phyloP scores from a whole-genome alignment of 768 basidiomycete genomes.

The Boletus pseudo-olivaceus region DNA sequence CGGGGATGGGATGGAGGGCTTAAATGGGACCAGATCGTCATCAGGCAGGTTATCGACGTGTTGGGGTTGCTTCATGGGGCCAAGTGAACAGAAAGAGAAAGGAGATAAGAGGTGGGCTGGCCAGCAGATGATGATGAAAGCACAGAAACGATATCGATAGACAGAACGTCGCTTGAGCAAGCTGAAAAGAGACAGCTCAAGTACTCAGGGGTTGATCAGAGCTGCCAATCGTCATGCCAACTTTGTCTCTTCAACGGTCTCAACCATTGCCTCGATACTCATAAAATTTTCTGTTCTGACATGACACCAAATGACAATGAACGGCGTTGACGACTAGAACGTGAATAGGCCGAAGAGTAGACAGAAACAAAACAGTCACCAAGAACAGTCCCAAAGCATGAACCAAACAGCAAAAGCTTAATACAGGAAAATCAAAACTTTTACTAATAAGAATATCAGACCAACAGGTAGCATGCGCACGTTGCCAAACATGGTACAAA shows the following conservation, averaged over 20 bases:
- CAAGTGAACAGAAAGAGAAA: conserved; percentile 20
- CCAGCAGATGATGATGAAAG: not conserved
- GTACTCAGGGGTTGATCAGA: conserved; percentile 18
- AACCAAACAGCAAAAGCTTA: conserved; percentile 11
- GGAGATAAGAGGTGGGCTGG: conserved; percentile 11
- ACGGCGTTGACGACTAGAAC: conserved; percentile 7
- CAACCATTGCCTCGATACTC: not conserved
- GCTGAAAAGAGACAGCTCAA: conserved; percentile 22
- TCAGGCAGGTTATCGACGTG: conserved; percentile 46
- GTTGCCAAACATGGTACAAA: conserved; percentile 18
- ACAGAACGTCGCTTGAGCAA: conserved; percentile 21
- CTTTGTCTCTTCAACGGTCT: not conserved
- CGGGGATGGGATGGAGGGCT: not conserved
- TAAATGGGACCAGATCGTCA: conserved; percentile 2
- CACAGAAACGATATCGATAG: not conserved
- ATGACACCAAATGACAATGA: not conserved
- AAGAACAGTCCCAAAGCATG: conserved; percentile 5
- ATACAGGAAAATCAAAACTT: conserved; percentile 20
- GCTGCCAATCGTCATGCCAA: not conserved
- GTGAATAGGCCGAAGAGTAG: conserved; percentile 11
- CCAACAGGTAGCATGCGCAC: conserved; percentile 9
- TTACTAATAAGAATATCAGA: conserved; percentile 34
- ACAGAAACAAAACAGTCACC: conserved; percentile 1
- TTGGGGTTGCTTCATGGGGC: conserved; percentile 37
- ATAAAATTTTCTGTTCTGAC: not conserved